phyloP scores from a whole-genome alignment of 257 asterid genomes.

The Nicotiana tomentosiformis region DNA sequence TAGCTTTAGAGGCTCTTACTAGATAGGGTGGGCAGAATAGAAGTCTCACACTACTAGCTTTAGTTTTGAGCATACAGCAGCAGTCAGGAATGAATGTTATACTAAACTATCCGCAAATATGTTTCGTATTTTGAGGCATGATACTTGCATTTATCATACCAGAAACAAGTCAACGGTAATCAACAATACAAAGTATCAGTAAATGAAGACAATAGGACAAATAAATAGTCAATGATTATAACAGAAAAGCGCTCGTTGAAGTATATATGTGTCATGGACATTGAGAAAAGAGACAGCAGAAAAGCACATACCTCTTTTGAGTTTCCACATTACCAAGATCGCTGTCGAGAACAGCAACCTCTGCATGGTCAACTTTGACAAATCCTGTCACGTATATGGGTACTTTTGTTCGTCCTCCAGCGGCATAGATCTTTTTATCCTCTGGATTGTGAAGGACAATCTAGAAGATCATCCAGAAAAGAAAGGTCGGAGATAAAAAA shows the following conservation, averaged over 20 bases:
- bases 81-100: too few species aligned
- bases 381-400: slow-evolving; percentile 69
- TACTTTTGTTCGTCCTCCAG: slow-evolving; percentile 87
- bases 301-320: slow-evolving; percentile 57
- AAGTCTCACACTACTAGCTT: too few species aligned
- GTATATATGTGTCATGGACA: neutral
- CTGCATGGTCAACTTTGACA: slow-evolving; percentile 53
- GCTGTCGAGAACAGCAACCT: slow-evolving; percentile 69
- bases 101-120: neutral
- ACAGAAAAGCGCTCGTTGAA: neutral
- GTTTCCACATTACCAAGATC: slow-evolving; percentile 74
- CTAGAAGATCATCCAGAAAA: slow-evolving; percentile 28
- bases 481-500: slow-evolving; percentile 6
- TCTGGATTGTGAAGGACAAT: slow-evolving; percentile 66
- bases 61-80: too few species aligned
- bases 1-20: too few species aligned
- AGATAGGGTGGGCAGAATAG: too few species aligned
- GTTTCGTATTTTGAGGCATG: neutral
- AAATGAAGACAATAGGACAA: neutral
- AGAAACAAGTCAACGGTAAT: neutral
- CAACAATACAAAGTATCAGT: neutral
- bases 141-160: neutral
- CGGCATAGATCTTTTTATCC: slow-evolving; percentile 61
- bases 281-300: slow-evolving; percentile 13
- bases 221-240: neutral